Evolutionary conservation across 2,329 filamentous ascomycete genomes (phyloP), one percentile per base, ranked within the genome.

Genomic region (Stagonosporopsis rhizophila): DNA sequence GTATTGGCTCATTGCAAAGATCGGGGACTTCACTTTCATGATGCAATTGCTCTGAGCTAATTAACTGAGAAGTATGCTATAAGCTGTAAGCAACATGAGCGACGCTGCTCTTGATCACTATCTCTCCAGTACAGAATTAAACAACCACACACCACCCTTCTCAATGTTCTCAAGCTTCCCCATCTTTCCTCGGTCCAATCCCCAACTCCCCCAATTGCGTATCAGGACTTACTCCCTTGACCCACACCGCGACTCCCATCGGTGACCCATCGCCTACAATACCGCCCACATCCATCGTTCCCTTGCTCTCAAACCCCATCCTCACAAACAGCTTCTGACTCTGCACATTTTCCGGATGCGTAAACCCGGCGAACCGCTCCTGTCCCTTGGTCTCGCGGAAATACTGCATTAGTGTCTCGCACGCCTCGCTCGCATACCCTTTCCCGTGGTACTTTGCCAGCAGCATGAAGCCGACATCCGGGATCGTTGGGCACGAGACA

Each of bases 381-480:
- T 39, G 34, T 15, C 59, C 59, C 42, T 27, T 62, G 28, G 47
- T 45, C 12, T 61, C 51, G 14, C 44, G 41, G 6, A 44, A 61
- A 27, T 60, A 51, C 40, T 46, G 34, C 25, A 67, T 50, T 20
- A 65, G 49, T 15, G 38, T 53, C 6, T 45, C 25, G 7, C 58
- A 57, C 22, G 61, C 66, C 39, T 71, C 68, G 5, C 42, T 61
- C 23, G 68, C 68, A 42, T 65, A 69, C 2, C 67, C 67, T 0
- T 60, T 52, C 3, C 68, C 60, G 8, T 59, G 50, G 38, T 61
- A 55, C 11, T 32, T 25, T 0, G 40, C 40, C 2, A 61, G 34
- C 6, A 69, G 48, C 6, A 48, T 35, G 27, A 67, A 71, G 8
- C 68, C 68, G 1, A 71, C 35, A 27, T 71, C 68, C 6, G 68